Evolutionary conservation across 1,139 yeast genomes (phyloP).

Genomic region (Blastobotrys malaysiensis): DNA sequence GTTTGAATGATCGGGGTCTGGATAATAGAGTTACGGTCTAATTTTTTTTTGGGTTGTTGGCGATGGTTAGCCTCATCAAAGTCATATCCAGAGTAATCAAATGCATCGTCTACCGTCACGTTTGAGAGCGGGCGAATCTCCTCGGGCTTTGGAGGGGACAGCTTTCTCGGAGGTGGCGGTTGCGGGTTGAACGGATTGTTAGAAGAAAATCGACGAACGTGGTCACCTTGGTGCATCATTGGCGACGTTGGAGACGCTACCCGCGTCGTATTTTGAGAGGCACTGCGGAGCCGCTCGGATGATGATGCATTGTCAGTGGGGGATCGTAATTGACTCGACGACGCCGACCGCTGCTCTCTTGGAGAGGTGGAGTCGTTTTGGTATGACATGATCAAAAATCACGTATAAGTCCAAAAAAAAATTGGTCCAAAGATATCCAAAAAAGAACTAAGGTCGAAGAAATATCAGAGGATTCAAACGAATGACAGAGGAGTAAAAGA

Average conservation of each 20-base stretch:
- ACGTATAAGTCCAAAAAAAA: background rate
- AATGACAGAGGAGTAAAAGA: background rate
- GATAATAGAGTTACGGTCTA: constrained; percentile 2
- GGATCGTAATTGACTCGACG: background rate
- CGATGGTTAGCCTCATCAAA: constrained; percentile 7
- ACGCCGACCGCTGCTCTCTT: background rate
- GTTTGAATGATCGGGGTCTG: constrained; percentile 1
- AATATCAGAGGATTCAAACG: background rate
- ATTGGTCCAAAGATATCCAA: too few species aligned
- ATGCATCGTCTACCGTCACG: constrained; percentile 26
- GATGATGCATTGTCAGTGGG: background rate
- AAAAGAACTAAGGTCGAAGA: background rate
- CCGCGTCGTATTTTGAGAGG: background rate
- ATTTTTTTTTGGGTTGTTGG: background rate
- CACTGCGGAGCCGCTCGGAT: background rate
- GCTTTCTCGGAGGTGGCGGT: background rate
- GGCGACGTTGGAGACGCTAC: background rate
- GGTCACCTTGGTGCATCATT: background rate
- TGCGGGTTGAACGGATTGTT: constrained; percentile 12
- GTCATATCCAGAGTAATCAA: constrained; percentile 18
- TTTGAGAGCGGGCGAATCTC: constrained; percentile 21
- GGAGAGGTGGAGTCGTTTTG: background rate
- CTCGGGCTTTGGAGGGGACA: background rate
- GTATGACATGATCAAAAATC: background rate
- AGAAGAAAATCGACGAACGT: constrained; percentile 4